Conservation (phyloP, 1,284 basidiomycete genomes). For the Cerrena zonata region DNA sequence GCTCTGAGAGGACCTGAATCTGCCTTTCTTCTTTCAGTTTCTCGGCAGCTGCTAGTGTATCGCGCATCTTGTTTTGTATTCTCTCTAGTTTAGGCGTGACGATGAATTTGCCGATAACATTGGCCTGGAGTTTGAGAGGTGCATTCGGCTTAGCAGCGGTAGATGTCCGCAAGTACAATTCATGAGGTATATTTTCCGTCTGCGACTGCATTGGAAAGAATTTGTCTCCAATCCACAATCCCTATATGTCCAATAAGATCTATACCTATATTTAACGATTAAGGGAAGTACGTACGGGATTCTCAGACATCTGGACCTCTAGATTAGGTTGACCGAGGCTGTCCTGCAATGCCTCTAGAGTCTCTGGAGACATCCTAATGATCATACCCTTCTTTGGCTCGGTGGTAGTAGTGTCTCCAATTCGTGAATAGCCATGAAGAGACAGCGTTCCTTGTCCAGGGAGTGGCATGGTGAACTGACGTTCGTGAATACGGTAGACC, state of each 20-base stretch:
- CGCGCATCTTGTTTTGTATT: constrained; percentile 48
- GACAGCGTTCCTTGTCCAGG: constrained; percentile 47
- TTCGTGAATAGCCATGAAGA: constrained; percentile 49
- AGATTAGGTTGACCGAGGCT: constrained; percentile 41
- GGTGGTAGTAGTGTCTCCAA: constrained; percentile 48
- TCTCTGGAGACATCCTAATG: constrained; percentile 63
- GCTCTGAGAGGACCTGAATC: constrained; percentile 45
- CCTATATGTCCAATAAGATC: constrained; percentile 34
- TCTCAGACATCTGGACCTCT: constrained; percentile 55
- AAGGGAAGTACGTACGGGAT: constrained; percentile 39
- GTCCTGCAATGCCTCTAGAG: constrained; percentile 57
- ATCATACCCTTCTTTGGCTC: constrained; percentile 67
- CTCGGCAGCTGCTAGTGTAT: constrained; percentile 50
- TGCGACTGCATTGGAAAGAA: constrained; percentile 55
- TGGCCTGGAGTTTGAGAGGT: constrained; percentile 66
- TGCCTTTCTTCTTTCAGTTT: constrained; percentile 49
- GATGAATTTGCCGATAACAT: constrained; percentile 59
- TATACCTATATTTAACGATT: not conserved
- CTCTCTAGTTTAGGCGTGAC: constrained; percentile 57
- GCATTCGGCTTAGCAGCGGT: constrained; percentile 51
- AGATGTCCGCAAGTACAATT: constrained; percentile 62
- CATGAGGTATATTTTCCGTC: constrained; percentile 53
- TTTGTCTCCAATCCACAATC: constrained; percentile 55
- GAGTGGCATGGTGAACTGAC: constrained; percentile 49
- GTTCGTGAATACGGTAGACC: not conserved